Base-by-base conservation (phyloP, 331 rosid genomes). In the Quercus phellos region DNA sequence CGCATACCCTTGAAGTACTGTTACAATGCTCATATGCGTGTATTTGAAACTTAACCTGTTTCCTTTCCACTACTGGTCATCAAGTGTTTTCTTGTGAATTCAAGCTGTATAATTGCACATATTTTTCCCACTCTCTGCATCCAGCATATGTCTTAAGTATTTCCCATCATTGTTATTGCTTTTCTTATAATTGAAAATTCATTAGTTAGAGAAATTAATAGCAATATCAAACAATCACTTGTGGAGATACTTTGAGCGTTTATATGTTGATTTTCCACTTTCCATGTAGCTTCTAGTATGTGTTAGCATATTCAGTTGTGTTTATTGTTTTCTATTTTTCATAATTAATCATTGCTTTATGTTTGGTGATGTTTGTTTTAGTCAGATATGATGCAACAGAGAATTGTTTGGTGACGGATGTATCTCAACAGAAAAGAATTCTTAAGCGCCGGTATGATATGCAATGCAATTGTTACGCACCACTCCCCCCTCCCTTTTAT, bases 381-480 rank as follows among this genome's bases (percentile, higher is more conserved):
- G 98, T 92, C 85, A 90, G 96, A 84, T 94, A 88, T 79, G 93
- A 94, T 79, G 89, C 95, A 77, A 80, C 81, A n/a, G 90, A 80
- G 78, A 86, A 87, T 74, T 87, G 27, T 74, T 55, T 87, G 84
- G 84, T 90, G 80, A 87, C 88, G 1, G 97, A 92, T 81, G 68
- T 89, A 64, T 88, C 97, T 59, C 92, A 89, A 61, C 97, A 85
- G 79, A 92, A 84, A 88, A 92, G 91, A 84, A 88, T 94, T 82
- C 97, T 94, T 26, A 94, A 90, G 84, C 96, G 97, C 68, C 87
- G 98, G 98, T 92, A 88, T 64, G 59, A 56, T 73, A 59, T 53
- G 50, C 75, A 54, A 70, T 66, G 72, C 73, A 51, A 58, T 71
- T 60, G 30, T 55, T 32, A 46, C 1, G 4, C 51, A 46, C 51